Evolutionary conservation across 2,329 filamentous ascomycete species (phyloP).

Genomic region (Cytospora schulzeri): DNA sequence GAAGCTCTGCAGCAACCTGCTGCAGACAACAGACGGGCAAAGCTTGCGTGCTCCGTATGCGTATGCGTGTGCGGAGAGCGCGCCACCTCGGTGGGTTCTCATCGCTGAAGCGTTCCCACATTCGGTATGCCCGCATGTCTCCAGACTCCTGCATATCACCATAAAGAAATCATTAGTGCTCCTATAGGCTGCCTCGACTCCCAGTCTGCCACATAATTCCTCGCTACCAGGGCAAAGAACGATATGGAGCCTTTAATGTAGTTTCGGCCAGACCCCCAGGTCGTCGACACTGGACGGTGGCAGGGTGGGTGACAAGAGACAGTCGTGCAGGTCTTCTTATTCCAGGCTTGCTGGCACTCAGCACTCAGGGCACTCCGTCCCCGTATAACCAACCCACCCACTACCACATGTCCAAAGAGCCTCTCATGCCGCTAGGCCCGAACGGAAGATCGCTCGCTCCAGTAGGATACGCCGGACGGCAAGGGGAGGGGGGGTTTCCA

Average conservation of each 20-base stretch:
- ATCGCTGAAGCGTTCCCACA: not conserved
- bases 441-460: not conserved
- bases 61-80: not conserved
- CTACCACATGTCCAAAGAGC: not conserved
- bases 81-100: not conserved
- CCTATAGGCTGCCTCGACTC: not conserved
- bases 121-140: constrained; percentile 1
- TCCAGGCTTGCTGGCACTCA: not conserved
- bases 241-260: not conserved
- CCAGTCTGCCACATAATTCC: not conserved
- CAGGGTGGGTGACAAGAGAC: too few relatives aligned
- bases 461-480: not conserved
- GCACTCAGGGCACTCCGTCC: not conserved
- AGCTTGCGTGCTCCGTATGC: not conserved
- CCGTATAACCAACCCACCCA: too few relatives aligned
- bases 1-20: not conserved
- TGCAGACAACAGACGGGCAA: not conserved
- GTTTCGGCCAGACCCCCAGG: not conserved
- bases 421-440: not conserved
- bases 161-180: constrained; percentile 3
- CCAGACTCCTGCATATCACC: constrained; percentile 2
- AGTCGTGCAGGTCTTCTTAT: not conserved
- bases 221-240: not conserved
- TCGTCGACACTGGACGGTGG: not conserved
- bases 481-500: not conserved